phyloP scores from a whole-genome alignment of 805 yeast genomes.

The Tetrapisispora arboricola region DNA sequence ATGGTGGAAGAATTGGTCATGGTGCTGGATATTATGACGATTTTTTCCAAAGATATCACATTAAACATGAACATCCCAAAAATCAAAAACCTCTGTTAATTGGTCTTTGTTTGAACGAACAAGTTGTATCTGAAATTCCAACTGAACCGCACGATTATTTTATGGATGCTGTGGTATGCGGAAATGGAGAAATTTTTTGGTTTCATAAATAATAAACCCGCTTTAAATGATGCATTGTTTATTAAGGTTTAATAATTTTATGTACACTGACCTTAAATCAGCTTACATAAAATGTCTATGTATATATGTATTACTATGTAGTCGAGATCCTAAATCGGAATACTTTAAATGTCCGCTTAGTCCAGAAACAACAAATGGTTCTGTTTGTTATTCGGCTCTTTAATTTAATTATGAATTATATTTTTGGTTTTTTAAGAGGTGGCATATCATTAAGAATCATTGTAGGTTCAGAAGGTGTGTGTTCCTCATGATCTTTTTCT shows the following conservation, averaged over 20 bases:
- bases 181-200: slow-evolving; percentile 19
- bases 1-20: slow-evolving; percentile 63
- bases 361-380: no score
- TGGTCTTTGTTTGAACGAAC: slow-evolving; percentile 25
- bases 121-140: slow-evolving; percentile 17
- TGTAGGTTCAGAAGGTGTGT: not conserved
- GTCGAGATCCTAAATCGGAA: no score
- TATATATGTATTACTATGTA: no score
- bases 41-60: slow-evolving; percentile 41
- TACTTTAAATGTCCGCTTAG: no score
- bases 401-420: not conserved
- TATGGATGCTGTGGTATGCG: slow-evolving; percentile 25
- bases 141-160: slow-evolving; percentile 23
- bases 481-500: not conserved
- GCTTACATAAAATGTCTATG: no score
- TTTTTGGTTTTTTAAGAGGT: slow-evolving; percentile 2
- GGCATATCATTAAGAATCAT: not conserved
- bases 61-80: slow-evolving; percentile 9
- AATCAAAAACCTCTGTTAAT: slow-evolving; percentile 17
- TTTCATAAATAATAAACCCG: slow-evolving; percentile 30
- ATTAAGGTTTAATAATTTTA: not conserved
- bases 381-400: no score
- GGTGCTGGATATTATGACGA: slow-evolving; percentile 93
- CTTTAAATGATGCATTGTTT: not conserved
- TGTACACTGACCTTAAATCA: no score